Conservation (phyloP, 176 grass and related monocot genomes). For the Musa acuminata region DNA sequence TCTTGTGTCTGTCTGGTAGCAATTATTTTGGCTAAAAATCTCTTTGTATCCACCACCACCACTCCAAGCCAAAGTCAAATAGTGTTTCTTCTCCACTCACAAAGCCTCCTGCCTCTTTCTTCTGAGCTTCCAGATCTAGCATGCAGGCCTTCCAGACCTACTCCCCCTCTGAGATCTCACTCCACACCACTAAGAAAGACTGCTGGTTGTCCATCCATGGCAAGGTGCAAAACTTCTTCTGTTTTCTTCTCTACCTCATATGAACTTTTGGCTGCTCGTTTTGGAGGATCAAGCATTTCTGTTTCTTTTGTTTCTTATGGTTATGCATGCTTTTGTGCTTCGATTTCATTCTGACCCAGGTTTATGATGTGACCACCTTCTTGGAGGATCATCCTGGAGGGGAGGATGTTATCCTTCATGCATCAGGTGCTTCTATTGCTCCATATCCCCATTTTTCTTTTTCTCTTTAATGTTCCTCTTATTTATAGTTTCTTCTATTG, state of each 20-base stretch:
- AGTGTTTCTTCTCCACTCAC: not conserved
- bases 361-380: slow-evolving; percentile 21
- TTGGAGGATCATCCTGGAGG: slow-evolving; percentile 25
- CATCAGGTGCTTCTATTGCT: slow-evolving; percentile 1
- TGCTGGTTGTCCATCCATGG: slow-evolving; percentile 22
- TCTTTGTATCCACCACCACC: too few relatives aligned
- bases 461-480: not conserved
- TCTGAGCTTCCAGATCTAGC: slow-evolving; percentile 31
- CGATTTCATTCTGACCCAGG: not conserved
- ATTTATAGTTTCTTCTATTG: not conserved
- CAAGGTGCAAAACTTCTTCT: slow-evolving; percentile 9
- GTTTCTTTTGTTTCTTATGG: not conserved
- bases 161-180: slow-evolving; percentile 15
- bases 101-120: not conserved
- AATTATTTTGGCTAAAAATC: too few relatives aligned
- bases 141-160: not conserved
- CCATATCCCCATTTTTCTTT: not conserved
- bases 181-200: slow-evolving; percentile 17
- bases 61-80: too few relatives aligned
- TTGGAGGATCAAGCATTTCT: too few relatives aligned
- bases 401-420: slow-evolving; percentile 10
- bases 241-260: too few relatives aligned
- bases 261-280: too few relatives aligned
- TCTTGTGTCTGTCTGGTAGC: too few relatives aligned
- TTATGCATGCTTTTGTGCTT: not conserved